These are phyloP conservation scores for Emericellopsis terricola DNA, from an alignment of 495 filamentous ascomycete species.

Conservation along the genomic window DNA sequence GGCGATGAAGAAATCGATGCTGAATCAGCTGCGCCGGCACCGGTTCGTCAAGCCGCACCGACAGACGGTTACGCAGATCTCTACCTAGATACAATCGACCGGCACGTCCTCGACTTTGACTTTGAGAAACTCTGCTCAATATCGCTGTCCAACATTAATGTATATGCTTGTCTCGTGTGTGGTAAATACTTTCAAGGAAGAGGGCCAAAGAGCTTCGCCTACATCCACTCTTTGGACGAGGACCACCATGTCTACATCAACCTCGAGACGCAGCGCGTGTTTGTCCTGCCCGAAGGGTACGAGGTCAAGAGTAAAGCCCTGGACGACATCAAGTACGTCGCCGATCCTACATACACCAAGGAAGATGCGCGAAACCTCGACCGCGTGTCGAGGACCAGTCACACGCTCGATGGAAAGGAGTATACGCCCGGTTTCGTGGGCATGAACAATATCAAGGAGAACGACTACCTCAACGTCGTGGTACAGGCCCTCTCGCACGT, in stretches of 20 bases:
- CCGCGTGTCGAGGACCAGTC: slow-evolving; percentile 47
- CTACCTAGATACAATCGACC: slow-evolving; percentile 94
- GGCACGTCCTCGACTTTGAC: slow-evolving; percentile 77
- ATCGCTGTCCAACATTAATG: slow-evolving; percentile 91
- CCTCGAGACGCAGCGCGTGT: slow-evolving; percentile 86
- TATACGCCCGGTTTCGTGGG: slow-evolving; percentile 93
- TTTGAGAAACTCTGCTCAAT: slow-evolving; percentile 97
- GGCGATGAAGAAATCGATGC: slow-evolving; percentile 22
- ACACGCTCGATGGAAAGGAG: slow-evolving; percentile 61
- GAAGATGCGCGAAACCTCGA: slow-evolving; percentile 67
- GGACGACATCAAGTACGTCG: slow-evolving; percentile 97
- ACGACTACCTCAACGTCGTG: slow-evolving; percentile 95
- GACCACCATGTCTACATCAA: slow-evolving; percentile 97
- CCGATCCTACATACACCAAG: slow-evolving; percentile 72
- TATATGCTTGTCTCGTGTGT: slow-evolving; percentile 94
- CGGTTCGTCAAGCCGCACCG: slow-evolving; percentile 52
- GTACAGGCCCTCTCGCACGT: slow-evolving; percentile 90
- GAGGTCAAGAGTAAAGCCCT: slow-evolving; percentile 90
- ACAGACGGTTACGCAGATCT: slow-evolving; percentile 84
- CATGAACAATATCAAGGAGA: slow-evolving; percentile 99
- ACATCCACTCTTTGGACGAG: slow-evolving; percentile 91
- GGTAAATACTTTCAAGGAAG: slow-evolving; percentile 95
- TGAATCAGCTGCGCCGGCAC: slow-evolving; percentile 22
- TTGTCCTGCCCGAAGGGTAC: slow-evolving; percentile 92
- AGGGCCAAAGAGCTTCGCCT: slow-evolving; percentile 85